Evolutionary conservation across 2,329 filamentous ascomycete species (phyloP), one percentile per base, ranked within the genome.

Genomic region (Fusarium sp.): DNA sequence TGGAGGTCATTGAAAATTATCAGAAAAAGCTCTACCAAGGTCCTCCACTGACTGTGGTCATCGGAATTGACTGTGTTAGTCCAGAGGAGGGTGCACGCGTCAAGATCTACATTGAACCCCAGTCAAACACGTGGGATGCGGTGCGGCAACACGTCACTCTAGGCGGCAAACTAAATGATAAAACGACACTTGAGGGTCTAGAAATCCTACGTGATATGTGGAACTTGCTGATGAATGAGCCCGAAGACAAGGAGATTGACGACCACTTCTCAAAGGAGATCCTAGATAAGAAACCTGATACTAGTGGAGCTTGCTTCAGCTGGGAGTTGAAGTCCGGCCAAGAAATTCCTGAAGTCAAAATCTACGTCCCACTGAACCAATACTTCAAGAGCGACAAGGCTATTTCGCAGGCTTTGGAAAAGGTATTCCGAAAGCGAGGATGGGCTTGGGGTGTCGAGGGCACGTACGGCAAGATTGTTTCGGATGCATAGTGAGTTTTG

Each of bases 291-390:
- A 68, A 60, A 6, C 58, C 69, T 26, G 56, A 66, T 42, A 65
- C 65, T 14, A 67, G 64, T 7, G 73, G 73, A 36, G 58, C 70
- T 9, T 72, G 73, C 53, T 72, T 74, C 54, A 74, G 74, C 47
- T 75, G 71, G 65, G 74, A 76, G 53, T 57, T 76, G 14, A 64
- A 65, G 57, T 69, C 73, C 10, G 69, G 72, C 2, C 57, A 71
- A 11, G 54, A 46, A 11, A 61, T 65, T 17, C 74, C 74, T 22
- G 67, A 70, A 17, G 72, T 73, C 21, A 76, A 75, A 64, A 57
- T 70, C 6, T 76, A 76, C 56, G 70, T 76, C 1, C 74, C 74
- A n/a, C 31, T 74, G 33, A 68, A 65, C n/a, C 71, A 76, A 34
- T 75, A 70, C n/a, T 61, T 52, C 19, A 47, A 47, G 36, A 69